Evolutionary conservation across 352 stramenopile species (phyloP).

Genomic region (Phytophthora sp.): DNA sequence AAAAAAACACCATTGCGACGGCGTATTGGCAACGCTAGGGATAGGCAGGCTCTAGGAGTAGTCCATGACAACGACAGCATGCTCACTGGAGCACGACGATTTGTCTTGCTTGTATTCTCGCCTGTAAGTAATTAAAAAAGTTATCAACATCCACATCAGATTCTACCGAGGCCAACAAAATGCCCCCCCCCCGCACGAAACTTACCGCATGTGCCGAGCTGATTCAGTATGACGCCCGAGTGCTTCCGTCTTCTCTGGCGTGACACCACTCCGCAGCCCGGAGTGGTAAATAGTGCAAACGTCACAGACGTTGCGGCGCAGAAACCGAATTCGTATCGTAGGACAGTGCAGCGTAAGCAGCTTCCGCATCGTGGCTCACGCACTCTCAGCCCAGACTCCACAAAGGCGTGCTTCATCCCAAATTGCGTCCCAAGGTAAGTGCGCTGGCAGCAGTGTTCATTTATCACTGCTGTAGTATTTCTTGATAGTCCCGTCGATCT

Average conservation of each 20-base stretch:
- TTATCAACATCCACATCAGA: not conserved
- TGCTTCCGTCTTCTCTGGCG: constrained; percentile 10
- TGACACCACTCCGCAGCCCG: not conserved
- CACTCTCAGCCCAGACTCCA: not conserved
- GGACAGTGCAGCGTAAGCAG: constrained; percentile 11
- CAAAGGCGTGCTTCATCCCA: constrained; percentile 7
- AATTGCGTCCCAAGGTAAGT: constrained; percentile 26
- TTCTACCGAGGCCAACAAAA: not conserved
- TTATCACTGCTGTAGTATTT: constrained; percentile 11
- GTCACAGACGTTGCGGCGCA: constrained; percentile 21
- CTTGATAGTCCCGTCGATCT: not conserved
- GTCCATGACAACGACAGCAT: constrained; percentile 27
- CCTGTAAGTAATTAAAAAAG: not conserved
- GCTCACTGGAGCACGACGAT: not conserved
- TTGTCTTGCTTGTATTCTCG: constrained; percentile 20
- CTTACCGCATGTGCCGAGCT: constrained; percentile 21
- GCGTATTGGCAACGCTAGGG: constrained; percentile 6
- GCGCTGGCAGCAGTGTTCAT: constrained; percentile 13
- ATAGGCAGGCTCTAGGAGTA: constrained; percentile 25
- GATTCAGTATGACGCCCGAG: constrained; percentile 6
- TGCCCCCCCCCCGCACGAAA: constrained; percentile 10
- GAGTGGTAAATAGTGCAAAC: constrained; percentile 16
- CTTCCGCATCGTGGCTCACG: constrained; percentile 8
- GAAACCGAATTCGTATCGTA: constrained; percentile 8
- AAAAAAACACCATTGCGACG: constrained; percentile 27